Evolutionary conservation across 768 basidiomycete genomes (phyloP).

Genomic region (Udeniomyces megalosporus): DNA sequence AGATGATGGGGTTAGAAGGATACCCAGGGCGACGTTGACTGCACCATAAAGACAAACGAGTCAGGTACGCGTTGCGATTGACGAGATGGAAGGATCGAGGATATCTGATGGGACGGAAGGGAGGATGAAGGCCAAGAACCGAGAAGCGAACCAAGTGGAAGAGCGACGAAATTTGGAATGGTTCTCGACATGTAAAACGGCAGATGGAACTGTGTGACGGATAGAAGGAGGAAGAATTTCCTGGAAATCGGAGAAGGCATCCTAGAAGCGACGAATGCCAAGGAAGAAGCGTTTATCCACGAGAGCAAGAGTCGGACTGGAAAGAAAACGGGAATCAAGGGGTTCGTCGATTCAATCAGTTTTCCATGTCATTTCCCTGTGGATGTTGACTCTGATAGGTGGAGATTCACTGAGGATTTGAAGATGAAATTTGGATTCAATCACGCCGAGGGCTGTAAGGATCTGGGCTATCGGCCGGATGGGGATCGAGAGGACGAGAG

Average conservation of each 20-base stretch:
- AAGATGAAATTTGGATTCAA: constrained; percentile 46
- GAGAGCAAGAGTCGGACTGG: constrained; percentile 63
- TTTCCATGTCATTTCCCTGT: too few species aligned
- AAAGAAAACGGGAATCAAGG: not conserved
- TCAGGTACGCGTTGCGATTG: too few species aligned
- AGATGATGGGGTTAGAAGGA: not conserved
- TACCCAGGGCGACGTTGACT: constrained; percentile 18
- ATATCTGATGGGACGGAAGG: too few species aligned
- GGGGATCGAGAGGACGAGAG: constrained; percentile 29
- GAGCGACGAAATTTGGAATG: constrained; percentile 83
- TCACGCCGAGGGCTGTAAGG: constrained; percentile 33
- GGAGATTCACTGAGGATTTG: constrained; percentile 50
- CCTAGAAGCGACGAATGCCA: constrained; percentile 41
- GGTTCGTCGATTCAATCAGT: not conserved
- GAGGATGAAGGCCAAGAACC: too few species aligned
- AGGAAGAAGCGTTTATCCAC: constrained; percentile 43
- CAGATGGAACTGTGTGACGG: constrained; percentile 72
- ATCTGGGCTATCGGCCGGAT: constrained; percentile 42
- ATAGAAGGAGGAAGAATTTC: constrained; percentile 49
- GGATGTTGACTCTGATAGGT: too few species aligned
- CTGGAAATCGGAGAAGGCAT: constrained; percentile 20
- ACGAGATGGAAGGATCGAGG: too few species aligned
- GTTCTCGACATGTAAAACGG: constrained; percentile 89
- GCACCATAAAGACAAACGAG: not conserved
- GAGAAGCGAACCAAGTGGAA: constrained; percentile 45